Percentiles rank a stretch among this genome's conserved stretches.
phyloP scores from a whole-genome alignment of 2,329 filamentous ascomycete genomes.

The Sporothrix variecibatus region DNA sequence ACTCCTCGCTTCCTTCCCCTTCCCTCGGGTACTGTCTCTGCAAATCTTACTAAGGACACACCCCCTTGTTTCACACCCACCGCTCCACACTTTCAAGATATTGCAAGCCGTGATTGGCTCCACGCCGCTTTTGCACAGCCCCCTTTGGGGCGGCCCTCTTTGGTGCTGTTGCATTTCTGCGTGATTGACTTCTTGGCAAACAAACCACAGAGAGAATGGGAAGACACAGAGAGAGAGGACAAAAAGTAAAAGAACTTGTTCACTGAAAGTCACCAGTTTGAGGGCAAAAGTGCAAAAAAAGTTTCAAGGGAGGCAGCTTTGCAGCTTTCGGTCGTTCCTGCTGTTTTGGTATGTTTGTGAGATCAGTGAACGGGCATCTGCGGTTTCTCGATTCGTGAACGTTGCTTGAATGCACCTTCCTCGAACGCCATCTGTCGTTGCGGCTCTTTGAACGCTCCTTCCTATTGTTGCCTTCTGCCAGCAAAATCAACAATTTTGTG shows the following conservation, averaged over 20 bases:
- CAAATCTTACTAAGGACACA: constrained; percentile 17
- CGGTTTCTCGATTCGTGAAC: neutral
- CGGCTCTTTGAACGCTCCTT: neutral
- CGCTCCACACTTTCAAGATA: constrained; percentile 15
- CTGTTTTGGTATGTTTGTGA: neutral
- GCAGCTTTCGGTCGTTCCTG: neutral
- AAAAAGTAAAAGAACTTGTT: neutral
- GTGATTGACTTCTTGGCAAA: constrained; percentile 26
- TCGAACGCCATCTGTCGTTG: neutral
- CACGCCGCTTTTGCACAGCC: constrained; percentile 25
- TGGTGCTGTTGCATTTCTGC: constrained; percentile 26
- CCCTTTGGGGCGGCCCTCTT: constrained; percentile 19
- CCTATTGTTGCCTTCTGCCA: neutral
- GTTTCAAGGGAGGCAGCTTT: neutral
- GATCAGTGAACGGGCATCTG: neutral
- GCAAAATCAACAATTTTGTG: neutral
- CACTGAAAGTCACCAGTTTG: neutral
- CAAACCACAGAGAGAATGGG: neutral
- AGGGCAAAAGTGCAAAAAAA: neutral
- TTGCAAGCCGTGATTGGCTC: constrained; percentile 22
- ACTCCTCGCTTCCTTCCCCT: constrained; percentile 8
- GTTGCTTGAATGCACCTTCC: constrained; percentile 4
- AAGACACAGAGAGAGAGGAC: neutral
- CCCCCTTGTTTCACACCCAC: constrained; percentile 17
- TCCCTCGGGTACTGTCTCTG: neutral